Evolutionary conservation across 257 asterid species (phyloP).

Genomic region (Vinca minor): DNA sequence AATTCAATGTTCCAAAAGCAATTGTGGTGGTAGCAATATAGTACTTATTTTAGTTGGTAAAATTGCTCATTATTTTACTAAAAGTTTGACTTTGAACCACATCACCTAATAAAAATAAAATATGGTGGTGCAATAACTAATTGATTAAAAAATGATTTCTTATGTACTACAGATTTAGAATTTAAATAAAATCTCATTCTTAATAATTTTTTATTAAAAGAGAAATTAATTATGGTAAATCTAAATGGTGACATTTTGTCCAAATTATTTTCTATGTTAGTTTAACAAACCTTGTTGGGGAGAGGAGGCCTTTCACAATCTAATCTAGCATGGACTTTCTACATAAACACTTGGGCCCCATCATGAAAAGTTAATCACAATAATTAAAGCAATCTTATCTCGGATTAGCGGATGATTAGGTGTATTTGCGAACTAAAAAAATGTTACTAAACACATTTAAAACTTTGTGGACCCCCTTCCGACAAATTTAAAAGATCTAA

Average conservation of each 20-base stretch:
- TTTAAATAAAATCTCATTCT: too few species aligned
- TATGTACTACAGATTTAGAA: too few species aligned
- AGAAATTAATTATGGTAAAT: background rate
- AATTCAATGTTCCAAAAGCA: too few species aligned
- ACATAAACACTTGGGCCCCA: conserved; percentile 3
- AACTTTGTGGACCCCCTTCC: background rate
- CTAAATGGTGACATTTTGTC: background rate
- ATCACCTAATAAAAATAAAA: too few species aligned
- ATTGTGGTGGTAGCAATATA: too few species aligned
- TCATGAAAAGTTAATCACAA: background rate
- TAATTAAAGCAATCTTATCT: background rate
- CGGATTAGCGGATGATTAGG: conserved; percentile 9
- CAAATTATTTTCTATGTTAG: background rate
- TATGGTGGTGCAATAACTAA: too few species aligned
- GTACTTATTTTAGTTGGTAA: too few species aligned
- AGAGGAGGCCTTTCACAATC: background rate
- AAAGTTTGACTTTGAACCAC: too few species aligned
- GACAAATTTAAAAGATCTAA: background rate
- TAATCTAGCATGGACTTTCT: background rate
- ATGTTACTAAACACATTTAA: background rate
- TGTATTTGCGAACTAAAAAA: background rate
- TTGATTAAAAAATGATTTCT: too few species aligned
- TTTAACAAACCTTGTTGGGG: too few species aligned
- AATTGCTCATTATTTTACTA: too few species aligned
- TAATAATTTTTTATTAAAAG: too few species aligned